These are phyloP conservation scores for Lactifluus subvellereus DNA, from an alignment of 768 basidiomycete genomes.

Conservation along the genomic window DNA sequence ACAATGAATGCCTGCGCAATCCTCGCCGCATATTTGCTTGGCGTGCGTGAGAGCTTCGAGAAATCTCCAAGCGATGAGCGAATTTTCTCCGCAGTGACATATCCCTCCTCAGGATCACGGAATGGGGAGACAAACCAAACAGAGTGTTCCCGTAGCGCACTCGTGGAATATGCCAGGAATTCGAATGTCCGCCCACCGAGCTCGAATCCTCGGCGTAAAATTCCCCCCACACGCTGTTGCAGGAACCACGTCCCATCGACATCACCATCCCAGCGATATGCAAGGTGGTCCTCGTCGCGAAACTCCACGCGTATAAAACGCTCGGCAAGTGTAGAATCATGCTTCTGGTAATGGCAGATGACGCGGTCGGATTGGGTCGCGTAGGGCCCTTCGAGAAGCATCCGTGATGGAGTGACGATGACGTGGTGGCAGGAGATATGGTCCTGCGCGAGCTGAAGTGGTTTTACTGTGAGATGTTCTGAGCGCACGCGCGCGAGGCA, in stretches of 20 bases:
- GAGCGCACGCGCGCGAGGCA: constrained; percentile 44
- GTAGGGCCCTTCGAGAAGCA: constrained; percentile 72
- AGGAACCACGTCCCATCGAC: constrained; percentile 56
- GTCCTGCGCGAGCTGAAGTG: no score
- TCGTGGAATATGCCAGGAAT: constrained; percentile 77
- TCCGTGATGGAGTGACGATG: no score
- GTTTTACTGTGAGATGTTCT: no score
- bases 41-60: constrained; percentile 37
- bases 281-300: constrained; percentile 74
- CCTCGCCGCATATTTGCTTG: constrained; percentile 80
- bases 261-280: constrained; percentile 63
- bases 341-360: constrained; percentile 51
- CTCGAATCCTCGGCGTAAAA: constrained; percentile 57
- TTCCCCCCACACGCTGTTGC: constrained; percentile 26
- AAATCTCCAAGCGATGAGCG: constrained; percentile 67
- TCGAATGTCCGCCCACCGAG: constrained; percentile 70
- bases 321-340: constrained; percentile 43
- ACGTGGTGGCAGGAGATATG: no score
- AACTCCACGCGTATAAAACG: constrained; percentile 81
- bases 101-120: constrained; percentile 37
- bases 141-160: constrained; percentile 69
- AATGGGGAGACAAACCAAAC: constrained; percentile 81
- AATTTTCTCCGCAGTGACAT: constrained; percentile 52
- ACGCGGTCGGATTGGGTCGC: constrained; percentile 73
- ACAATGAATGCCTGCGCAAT: constrained; percentile 80